Evolutionary conservation across 2,329 filamentous ascomycete species (phyloP).

Genomic region (Monilinia fructigena): DNA sequence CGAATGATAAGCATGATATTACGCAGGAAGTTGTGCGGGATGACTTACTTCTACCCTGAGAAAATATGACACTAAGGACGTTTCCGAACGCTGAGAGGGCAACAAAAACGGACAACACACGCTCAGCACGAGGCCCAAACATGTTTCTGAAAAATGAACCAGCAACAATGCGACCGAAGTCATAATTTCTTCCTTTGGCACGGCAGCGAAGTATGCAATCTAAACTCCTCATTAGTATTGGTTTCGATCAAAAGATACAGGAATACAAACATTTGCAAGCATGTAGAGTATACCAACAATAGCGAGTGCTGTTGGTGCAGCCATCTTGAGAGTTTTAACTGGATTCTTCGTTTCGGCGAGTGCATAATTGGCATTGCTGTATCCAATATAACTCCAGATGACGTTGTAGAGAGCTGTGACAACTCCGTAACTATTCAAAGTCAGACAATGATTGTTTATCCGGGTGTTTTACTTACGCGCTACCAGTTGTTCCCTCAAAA

Average conservation of each 20-base stretch:
- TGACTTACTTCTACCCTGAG: slow-evolving; percentile 54
- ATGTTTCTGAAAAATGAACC: slow-evolving; percentile 57
- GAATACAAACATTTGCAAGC: slow-evolving; percentile 52
- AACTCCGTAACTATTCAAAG: slow-evolving; percentile 49
- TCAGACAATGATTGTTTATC: neutral
- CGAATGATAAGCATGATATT: neutral
- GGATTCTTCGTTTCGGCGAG: slow-evolving; percentile 66
- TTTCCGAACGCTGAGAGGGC: slow-evolving; percentile 68
- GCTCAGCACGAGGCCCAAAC: slow-evolving; percentile 54
- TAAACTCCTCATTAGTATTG: slow-evolving; percentile 19
- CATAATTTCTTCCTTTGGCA: slow-evolving; percentile 54
- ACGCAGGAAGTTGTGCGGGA: neutral
- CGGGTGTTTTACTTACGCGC: slow-evolving; percentile 45
- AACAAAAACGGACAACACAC: slow-evolving; percentile 62
- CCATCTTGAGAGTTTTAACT: slow-evolving; percentile 61
- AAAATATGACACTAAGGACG: slow-evolving; percentile 66
- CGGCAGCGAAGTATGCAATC: slow-evolving; percentile 63
- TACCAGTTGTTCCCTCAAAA: slow-evolving; percentile 65
- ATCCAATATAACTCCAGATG: slow-evolving; percentile 68
- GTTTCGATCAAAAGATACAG: neutral
- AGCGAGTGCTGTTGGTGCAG: slow-evolving; percentile 60
- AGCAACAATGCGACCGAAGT: slow-evolving; percentile 51
- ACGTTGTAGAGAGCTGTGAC: slow-evolving; percentile 72
- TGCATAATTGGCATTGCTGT: slow-evolving; percentile 67
- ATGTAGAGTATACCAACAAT: slow-evolving; percentile 62